Percentiles rank a stretch among this genome's conserved stretches.
Evolutionary conservation across 495 filamentous ascomycete genomes (phyloP).

Genomic region (Tuber brumale): DNA sequence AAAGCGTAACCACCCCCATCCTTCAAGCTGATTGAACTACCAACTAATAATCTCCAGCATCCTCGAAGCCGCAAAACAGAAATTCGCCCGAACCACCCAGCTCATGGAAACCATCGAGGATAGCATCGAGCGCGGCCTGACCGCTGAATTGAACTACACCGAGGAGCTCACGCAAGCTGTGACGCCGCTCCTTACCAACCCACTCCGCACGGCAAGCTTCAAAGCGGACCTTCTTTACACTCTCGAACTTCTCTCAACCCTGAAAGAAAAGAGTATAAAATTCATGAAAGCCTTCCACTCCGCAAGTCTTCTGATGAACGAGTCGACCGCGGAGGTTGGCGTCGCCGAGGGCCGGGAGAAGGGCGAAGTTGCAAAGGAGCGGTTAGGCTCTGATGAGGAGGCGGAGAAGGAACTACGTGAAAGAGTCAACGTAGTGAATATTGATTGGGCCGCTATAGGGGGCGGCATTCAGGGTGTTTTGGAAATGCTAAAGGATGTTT

Average conservation of each 20-base stretch:
- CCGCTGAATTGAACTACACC: slow-evolving; percentile 36
- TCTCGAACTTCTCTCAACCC: slow-evolving; percentile 24
- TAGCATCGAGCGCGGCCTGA: slow-evolving; percentile 40
- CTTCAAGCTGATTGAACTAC: background rate
- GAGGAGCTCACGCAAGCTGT: slow-evolving; percentile 39
- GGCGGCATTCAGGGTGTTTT: slow-evolving; percentile 16
- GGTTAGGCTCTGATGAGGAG: slow-evolving; percentile 27
- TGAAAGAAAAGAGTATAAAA: slow-evolving; percentile 27
- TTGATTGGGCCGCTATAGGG: slow-evolving; percentile 26
- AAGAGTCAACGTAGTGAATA: slow-evolving; percentile 36
- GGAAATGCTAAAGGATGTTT: slow-evolving; percentile 20
- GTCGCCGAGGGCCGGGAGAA: slow-evolving; percentile 38
- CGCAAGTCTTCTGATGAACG: slow-evolving; percentile 28
- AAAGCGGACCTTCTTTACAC: slow-evolving; percentile 36
- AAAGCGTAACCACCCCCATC: slow-evolving; percentile 29
- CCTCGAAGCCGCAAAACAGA: slow-evolving; percentile 22
- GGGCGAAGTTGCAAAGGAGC: slow-evolving; percentile 30
- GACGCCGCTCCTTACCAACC: slow-evolving; percentile 24
- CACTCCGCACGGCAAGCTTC: slow-evolving; percentile 6
- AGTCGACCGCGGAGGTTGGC: slow-evolving; percentile 29
- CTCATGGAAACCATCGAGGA: slow-evolving; percentile 41
- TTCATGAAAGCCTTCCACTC: slow-evolving; percentile 42
- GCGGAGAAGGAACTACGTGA: slow-evolving; percentile 41
- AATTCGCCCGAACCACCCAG: slow-evolving; percentile 28
- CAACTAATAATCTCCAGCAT: slow-evolving; percentile 19